Conservation (phyloP, 208 protist species). For the Trypanosoma vivax region DNA sequence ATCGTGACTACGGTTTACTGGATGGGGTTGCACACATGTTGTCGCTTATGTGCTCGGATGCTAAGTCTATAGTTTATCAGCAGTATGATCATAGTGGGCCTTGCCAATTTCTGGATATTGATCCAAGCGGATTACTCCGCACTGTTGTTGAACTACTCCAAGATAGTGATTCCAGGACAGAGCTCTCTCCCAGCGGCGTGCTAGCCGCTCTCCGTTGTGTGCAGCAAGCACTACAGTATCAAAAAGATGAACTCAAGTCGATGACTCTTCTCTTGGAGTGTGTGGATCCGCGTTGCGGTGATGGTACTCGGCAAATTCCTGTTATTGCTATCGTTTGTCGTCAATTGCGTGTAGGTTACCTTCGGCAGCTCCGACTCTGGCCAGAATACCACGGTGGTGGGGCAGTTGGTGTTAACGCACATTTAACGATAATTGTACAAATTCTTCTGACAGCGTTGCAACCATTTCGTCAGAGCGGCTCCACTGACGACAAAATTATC, state of each 20-base stretch:
- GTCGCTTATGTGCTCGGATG: constrained; percentile 73
- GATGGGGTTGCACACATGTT: constrained; percentile 87
- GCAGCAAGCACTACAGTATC: constrained; percentile 59
- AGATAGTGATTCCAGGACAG: constrained; percentile 60
- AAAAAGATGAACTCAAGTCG: constrained; percentile 40
- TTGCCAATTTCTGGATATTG: constrained; percentile 39
- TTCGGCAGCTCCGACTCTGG: constrained; percentile 75
- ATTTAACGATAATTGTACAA: constrained; percentile 74
- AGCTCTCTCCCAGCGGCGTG: constrained; percentile 76
- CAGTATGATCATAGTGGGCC: constrained; percentile 5
- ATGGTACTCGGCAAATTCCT: constrained; percentile 22
- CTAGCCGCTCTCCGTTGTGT: constrained; percentile 67
- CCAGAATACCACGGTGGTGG: constrained; percentile 77
- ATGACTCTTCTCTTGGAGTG: constrained; percentile 55
- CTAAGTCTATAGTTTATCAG: constrained; percentile 62
- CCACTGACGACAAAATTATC: constrained; percentile 50
- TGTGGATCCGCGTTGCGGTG: constrained; percentile 34
- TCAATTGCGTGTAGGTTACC: constrained; percentile 60
- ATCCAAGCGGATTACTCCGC: constrained; percentile 39
- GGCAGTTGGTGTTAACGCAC: constrained; percentile 66
- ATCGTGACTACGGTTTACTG: constrained; percentile 80
- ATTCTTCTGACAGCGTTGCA: constrained; percentile 65
- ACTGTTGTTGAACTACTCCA: constrained; percentile 60
- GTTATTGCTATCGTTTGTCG: constrained; percentile 67
- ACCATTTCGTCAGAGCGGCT: constrained; percentile 28